Percentiles rank a stretch among this genome's conserved stretches.
Conservation (phyloP, 345 rosid genomes). For the Citrus medica region DNA sequence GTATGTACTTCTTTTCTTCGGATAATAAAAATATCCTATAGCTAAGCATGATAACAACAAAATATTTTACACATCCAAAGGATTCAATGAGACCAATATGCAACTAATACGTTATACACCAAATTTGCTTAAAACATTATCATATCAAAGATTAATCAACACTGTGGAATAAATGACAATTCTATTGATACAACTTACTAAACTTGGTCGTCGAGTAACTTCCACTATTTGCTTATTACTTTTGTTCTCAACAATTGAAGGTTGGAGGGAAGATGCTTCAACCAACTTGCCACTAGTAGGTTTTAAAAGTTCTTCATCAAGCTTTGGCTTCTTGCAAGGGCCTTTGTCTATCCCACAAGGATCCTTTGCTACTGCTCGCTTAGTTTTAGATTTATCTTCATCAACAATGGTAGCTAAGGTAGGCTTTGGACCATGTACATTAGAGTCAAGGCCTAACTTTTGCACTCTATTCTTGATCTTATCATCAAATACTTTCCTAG, state of each 20-base stretch:
- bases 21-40: background rate
- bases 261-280: constrained; percentile 15
- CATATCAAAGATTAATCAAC: background rate
- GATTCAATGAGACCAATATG: background rate
- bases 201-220: constrained; percentile 41
- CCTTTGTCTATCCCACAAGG: constrained; percentile 18
- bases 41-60: background rate
- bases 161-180: background rate
- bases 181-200: constrained; percentile 49
- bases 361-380: constrained; percentile 13
- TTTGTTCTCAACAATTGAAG: constrained; percentile 24
- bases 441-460: constrained; percentile 20
- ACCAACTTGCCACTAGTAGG: constrained; percentile 27
- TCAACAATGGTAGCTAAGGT: background rate
- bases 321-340: constrained; percentile 27
- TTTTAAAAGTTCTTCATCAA: constrained; percentile 31
- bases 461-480: constrained; percentile 25
- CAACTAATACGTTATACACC: background rate
- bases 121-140: background rate
- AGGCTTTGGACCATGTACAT: constrained; percentile 17
- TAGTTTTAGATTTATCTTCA: constrained; percentile 23
- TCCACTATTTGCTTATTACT: constrained; percentile 29
- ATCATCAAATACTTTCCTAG: constrained; percentile 21
- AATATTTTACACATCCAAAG: background rate
- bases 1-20: background rate